Evolutionary conservation across 2,329 filamentous ascomycete genomes (phyloP).

Genomic region (Cercospora sp.): DNA sequence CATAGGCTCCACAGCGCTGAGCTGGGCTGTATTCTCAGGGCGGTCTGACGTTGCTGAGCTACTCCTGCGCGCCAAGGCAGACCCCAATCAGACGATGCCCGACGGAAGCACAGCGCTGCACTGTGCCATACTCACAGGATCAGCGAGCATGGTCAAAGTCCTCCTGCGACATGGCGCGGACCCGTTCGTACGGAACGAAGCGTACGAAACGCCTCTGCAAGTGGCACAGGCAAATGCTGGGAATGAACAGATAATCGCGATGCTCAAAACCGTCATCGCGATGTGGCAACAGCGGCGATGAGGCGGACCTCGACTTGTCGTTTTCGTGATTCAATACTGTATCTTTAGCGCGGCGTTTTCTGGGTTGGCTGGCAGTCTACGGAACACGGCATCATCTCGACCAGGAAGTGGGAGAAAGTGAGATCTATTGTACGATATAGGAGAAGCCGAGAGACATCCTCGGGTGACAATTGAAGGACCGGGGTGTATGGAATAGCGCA

Average conservation of each 20-base stretch:
- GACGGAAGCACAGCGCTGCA: slow-evolving; percentile 36
- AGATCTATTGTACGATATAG: slow-evolving; percentile 10
- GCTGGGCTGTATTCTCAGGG: slow-evolving; percentile 36
- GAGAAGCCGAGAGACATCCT: background rate
- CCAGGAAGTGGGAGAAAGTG: background rate
- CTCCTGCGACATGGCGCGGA: slow-evolving; percentile 35
- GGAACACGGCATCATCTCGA: background rate
- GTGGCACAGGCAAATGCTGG: slow-evolving; percentile 27
- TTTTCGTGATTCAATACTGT: slow-evolving; percentile 3
- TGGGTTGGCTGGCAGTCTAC: background rate
- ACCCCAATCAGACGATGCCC: slow-evolving; percentile 31
- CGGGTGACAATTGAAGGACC: background rate
- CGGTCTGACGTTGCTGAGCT: slow-evolving; percentile 30
- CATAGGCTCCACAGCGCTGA: slow-evolving; percentile 35
- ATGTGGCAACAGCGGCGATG: slow-evolving; percentile 11
- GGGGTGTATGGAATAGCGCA: background rate
- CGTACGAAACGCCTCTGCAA: slow-evolving; percentile 31
- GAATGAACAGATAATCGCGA: slow-evolving; percentile 17
- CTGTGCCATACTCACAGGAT: slow-evolving; percentile 33
- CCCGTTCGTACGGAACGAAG: slow-evolving; percentile 29
- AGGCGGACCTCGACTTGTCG: background rate
- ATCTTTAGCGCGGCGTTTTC: slow-evolving; percentile 18
- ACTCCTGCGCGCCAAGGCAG: slow-evolving; percentile 33
- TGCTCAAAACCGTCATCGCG: slow-evolving; percentile 20
- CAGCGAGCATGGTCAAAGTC: slow-evolving; percentile 28